phyloP scores from a whole-genome alignment of 108 stramenopile species.

The Skeletonema menzelii region DNA sequence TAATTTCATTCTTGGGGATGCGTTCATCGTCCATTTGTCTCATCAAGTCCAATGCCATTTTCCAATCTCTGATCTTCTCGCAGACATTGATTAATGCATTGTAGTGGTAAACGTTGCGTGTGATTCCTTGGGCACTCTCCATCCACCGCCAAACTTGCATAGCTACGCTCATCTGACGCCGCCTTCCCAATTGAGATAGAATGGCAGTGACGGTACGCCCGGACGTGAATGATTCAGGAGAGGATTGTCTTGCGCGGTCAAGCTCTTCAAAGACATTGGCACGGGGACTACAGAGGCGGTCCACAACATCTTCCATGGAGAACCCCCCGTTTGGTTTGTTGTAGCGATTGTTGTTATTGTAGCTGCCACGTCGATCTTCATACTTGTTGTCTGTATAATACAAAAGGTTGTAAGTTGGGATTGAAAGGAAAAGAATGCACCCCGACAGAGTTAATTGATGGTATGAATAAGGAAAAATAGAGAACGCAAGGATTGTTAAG shows the following conservation, averaged over 20 bases:
- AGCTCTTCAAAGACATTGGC: slow-evolving; percentile 62
- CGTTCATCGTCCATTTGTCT: slow-evolving; percentile 76
- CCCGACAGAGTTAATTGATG: slow-evolving; percentile 2
- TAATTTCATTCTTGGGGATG: slow-evolving; percentile 84
- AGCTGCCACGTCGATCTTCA: not conserved
- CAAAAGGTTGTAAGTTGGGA: not conserved
- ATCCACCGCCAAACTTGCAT: slow-evolving; percentile 79
- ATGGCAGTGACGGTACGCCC: slow-evolving; percentile 81
- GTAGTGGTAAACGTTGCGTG: slow-evolving; percentile 75
- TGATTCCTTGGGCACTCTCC: slow-evolving; percentile 48
- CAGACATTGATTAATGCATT: slow-evolving; percentile 83
- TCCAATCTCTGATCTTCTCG: slow-evolving; percentile 76
- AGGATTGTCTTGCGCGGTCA: slow-evolving; percentile 47
- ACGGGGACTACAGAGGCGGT: slow-evolving; percentile 54
- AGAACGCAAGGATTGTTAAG: not conserved
- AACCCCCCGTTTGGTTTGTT: slow-evolving; percentile 25
- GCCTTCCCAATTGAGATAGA: slow-evolving; percentile 67
- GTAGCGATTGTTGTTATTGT: slow-evolving; percentile 11
- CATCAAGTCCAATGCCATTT: slow-evolving; percentile 65
- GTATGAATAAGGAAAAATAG: not conserved
- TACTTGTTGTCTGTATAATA: slow-evolving; percentile 7
- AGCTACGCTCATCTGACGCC: slow-evolving; percentile 67
- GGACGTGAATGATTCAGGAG: slow-evolving; percentile 59
- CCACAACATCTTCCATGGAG: slow-evolving; percentile 63
- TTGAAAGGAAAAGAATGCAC: not conserved